Evolutionary conservation across 306 rosid genomes (phyloP), one percentile per base, ranked within the genome.

Genomic region (barrel medic (Medicago truncatula)): DNA sequence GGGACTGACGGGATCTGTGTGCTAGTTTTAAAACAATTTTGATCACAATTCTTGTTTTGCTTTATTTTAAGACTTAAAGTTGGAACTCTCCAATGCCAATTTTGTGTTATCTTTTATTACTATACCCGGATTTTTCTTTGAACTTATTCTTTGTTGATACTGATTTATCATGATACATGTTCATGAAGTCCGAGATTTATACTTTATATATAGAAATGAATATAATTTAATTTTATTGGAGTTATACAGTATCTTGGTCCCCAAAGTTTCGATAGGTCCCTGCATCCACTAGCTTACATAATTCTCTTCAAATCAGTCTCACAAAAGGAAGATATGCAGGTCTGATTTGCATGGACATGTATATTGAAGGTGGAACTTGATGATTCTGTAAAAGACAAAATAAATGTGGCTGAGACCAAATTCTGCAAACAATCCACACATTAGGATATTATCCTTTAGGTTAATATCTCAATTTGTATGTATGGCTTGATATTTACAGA

Each of bases 1-100:
- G 46, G 61, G 70, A 36, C 21, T 78, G 78, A 49, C 58, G 73
- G 84, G 47, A 34, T 38, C 80, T 62, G 39, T 67, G 64, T 78
- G 77, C 25, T 78, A 64, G 63, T 47, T 80, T 73, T 75, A 82
- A 74, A 71, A 80, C 75, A 53, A 16, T 85, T 87, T 88, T 85
- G 86, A 78, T 73, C 74, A 50, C 18, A 61, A 53, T 70, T 49
- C 25, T 3, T 71, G 41, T 34, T 69, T 57, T 36, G 9, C 8
- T 79, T 50, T 50, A 80, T 71, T 66, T 53, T 71, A 69, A 16
- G 76, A 68, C 14, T 13, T 56, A 34, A 28, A 34, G 20, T 23
- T 41, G 70, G 71, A 68, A 68, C 61, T 58, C 16, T 79, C 79
- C 70, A 67, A 68, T 31, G 38, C 83, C 75, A 71, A 44, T 61